Percentiles rank a stretch among this genome's conserved stretches.
phyloP scores from a whole-genome alignment of 345 rosid species.

The Turritis glabra region DNA sequence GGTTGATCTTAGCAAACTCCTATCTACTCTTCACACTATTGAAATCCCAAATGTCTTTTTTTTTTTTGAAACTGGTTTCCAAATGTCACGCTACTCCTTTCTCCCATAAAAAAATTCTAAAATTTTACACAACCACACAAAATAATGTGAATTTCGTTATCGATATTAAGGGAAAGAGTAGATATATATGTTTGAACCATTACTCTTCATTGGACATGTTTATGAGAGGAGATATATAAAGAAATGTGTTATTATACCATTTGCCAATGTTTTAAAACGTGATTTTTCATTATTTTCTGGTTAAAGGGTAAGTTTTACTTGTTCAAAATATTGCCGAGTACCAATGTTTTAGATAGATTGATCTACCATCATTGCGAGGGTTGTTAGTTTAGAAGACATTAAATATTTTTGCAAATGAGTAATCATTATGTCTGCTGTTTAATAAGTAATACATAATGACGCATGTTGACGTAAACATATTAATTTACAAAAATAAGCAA shows the following conservation, averaged over 20 bases:
- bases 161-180: no score
- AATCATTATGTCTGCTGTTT: slow-evolving; percentile 18
- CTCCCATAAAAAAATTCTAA: no score
- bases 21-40: background rate
- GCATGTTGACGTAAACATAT: slow-evolving; percentile 16
- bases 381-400: background rate
- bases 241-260: no score
- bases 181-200: no score
- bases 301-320: no score
- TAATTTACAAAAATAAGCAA: slow-evolving; percentile 12
- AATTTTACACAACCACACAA: no score
- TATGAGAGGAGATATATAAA: background rate
- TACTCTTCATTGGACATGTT: background rate
- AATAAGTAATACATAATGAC: slow-evolving; percentile 10
- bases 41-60: slow-evolving; percentile 9
- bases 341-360: background rate
- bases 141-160: no score
- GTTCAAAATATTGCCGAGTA: background rate
- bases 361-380: slow-evolving; percentile 3
- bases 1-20: slow-evolving; percentile 17
- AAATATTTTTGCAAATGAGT: slow-evolving; percentile 3
- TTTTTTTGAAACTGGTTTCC: no score
- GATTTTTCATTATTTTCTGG: no score
- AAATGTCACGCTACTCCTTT: no score
- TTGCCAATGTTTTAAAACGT: no score